These are phyloP conservation scores for Yamadazyma friedrichii DNA, from an alignment of 1,139 yeast genomes.

Conservation along the genomic window DNA sequence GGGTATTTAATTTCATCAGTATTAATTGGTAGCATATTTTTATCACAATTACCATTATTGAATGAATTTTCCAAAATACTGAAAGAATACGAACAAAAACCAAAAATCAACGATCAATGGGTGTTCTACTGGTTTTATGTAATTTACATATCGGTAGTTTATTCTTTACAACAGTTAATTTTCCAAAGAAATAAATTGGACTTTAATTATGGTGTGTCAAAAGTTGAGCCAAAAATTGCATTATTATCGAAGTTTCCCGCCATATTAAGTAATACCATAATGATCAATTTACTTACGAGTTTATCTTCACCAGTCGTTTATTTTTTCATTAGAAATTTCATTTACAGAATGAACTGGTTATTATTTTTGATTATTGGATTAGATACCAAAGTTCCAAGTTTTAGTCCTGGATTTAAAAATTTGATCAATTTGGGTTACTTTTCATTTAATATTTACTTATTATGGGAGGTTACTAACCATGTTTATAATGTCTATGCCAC, in stretches of 20 bases:
- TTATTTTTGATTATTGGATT: constrained; percentile 29
- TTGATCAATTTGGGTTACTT: constrained; percentile 34
- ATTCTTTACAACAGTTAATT: constrained; percentile 52
- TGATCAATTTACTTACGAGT: constrained; percentile 29
- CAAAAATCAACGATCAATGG: constrained; percentile 62
- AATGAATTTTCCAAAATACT: constrained; percentile 36
- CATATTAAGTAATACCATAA: constrained; percentile 35
- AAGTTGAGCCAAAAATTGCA: constrained; percentile 40
- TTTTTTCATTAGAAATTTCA: constrained; percentile 35
- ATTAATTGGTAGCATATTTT: constrained; percentile 27
- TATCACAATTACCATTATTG: constrained; percentile 27
- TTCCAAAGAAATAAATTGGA: constrained; percentile 61
- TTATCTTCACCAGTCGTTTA: constrained; percentile 49
- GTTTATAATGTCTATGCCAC: constrained; percentile 72
- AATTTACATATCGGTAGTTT: constrained; percentile 40
- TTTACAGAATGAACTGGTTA: constrained; percentile 41
- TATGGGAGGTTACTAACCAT: constrained; percentile 65
- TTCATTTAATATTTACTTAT: constrained; percentile 38
- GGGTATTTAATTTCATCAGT: constrained; percentile 41
- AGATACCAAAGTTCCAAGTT: constrained; percentile 33
- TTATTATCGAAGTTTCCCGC: constrained; percentile 31
- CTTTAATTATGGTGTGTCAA: constrained; percentile 46
- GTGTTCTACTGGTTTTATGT: constrained; percentile 50
- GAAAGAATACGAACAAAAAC: constrained; percentile 50
- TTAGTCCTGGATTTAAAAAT: constrained; percentile 37